Base-by-base conservation (phyloP, 2,329 filamentous ascomycete species). In the Neofusicoccum umdonicola region DNA sequence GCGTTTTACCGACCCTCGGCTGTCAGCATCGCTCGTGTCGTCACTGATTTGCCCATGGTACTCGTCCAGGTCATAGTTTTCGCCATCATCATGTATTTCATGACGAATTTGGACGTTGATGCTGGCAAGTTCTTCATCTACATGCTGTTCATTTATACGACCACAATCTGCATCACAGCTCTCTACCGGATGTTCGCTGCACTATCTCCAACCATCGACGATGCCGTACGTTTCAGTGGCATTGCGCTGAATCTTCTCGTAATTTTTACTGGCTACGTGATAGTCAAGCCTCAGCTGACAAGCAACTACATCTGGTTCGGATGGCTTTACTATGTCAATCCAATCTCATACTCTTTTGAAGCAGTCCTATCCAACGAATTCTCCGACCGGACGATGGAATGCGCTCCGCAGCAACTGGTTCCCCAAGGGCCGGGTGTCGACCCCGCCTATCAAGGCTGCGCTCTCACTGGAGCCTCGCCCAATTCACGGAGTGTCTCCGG, bases 1-100 rank as follows among this genome's bases (percentile, higher is more conserved):
- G 87, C 87, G 0, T 90, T 90, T 74, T 90, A 90, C 71, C 82
- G 87, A n/a, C 88, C 88, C 0, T 87, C 86, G 41, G 88, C 88
- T 42, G 86, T 90, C 54, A 81, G 80, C 3, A 80, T 85, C 78
- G 90, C 81, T 70, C 82, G 87, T 64, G 84, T 89, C 2, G 73
- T 90, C 3, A 82, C 87, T 27, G 88, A 90, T 71, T 78, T 90
- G 37, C 87, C 88, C 0, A 77, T 88, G 6, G 77, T 90, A 27
- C 74, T 87, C 22, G 75, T 81, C 3, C 85, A 88, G 76, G 83
- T 87, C 50, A 76, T 85, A 15, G 79, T 87, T 2, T 90, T 90
- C 70, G 71, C 69, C 1, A 77, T 90, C 56, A 83, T 89, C 69
- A 83, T 88, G 74, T 90, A 90, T 73, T 90, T 90, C 77, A 84